These are phyloP conservation scores for Botryosphaeria agaves DNA, from an alignment of 2,329 filamentous ascomycete species.

Conservation along the genomic window DNA sequence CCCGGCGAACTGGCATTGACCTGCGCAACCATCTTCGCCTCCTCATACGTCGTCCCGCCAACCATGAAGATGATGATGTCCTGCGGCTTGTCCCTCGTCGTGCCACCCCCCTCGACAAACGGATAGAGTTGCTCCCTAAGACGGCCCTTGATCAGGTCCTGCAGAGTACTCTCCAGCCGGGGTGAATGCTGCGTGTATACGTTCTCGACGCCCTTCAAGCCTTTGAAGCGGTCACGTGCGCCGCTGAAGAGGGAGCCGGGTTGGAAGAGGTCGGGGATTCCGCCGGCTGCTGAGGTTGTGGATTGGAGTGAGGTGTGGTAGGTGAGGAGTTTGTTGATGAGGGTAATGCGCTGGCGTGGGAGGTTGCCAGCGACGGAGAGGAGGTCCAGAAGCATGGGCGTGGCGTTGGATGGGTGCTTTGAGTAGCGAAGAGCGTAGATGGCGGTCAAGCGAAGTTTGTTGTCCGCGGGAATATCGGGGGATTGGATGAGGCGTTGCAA, in stretches of 20 bases:
- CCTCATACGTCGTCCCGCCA: conserved; percentile 87
- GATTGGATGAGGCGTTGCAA: conserved; percentile 77
- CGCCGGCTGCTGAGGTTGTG: conserved; percentile 49
- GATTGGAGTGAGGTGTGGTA: conserved; percentile 75
- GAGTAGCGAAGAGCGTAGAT: conserved; percentile 92
- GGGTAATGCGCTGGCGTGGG: conserved; percentile 53
- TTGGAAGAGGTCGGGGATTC: conserved; percentile 85
- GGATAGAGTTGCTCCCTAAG: conserved; percentile 79
- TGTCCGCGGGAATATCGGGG: conserved; percentile 56
- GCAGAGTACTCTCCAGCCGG: conserved; percentile 67
- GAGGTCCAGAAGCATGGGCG: conserved; percentile 74
- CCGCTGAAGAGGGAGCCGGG: conserved; percentile 72
- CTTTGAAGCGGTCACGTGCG: conserved; percentile 76
- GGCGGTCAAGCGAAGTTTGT: conserved; percentile 77
- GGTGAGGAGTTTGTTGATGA: conserved; percentile 64
- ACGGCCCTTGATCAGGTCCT: conserved; percentile 84
- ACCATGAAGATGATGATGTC: conserved; percentile 92
- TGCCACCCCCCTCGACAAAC: conserved; percentile 75
- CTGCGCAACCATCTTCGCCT: conserved; percentile 89
- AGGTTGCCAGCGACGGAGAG: conserved; percentile 72
- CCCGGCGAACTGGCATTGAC: conserved; percentile 85
- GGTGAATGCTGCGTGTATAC: conserved; percentile 97
- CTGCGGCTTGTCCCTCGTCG: conserved; percentile 87
- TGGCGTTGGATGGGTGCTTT: conserved; percentile 66
- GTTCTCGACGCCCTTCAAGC: conserved; percentile 93